Conservation (phyloP, 2,329 filamentous ascomycete genomes). For the Aspergillus sojae region DNA sequence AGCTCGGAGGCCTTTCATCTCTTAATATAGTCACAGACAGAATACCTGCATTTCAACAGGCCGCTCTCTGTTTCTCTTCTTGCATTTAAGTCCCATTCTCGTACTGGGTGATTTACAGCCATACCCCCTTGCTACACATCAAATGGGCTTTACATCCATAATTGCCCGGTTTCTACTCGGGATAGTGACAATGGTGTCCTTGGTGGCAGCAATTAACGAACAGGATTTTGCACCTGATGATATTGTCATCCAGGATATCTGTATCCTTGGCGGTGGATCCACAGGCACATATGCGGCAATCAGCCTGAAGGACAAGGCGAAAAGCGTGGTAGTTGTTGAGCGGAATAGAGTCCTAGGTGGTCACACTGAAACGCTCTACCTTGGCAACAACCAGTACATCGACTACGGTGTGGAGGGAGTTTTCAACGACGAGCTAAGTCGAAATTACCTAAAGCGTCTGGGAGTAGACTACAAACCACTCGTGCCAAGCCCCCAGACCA, state of each 20-base stretch:
- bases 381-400: conserved; percentile 29
- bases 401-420: conserved; percentile 39
- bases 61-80: not conserved
- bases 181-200: not conserved
- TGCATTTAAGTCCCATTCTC: not conserved
- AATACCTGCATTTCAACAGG: not conserved
- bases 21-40: not conserved
- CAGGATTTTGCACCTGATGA: conserved; percentile 3
- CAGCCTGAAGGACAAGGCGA: conserved; percentile 31
- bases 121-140: not conserved
- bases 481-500: conserved; percentile 20
- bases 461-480: conserved; percentile 25
- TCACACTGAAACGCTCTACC: conserved; percentile 36
- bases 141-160: not conserved
- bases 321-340: conserved; percentile 41
- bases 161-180: not conserved
- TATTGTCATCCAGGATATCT: conserved; percentile 33
- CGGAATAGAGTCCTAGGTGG: conserved; percentile 38
- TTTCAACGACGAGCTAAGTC: conserved; percentile 34
- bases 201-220: not conserved
- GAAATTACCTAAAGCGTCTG: conserved; percentile 31
- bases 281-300: conserved; percentile 39
- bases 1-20: not conserved
- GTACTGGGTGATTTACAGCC: not conserved
- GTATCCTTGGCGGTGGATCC: conserved; percentile 40